Evolutionary conservation across 345 rosid genomes (phyloP), one percentile per base, ranked within the genome.

Genomic region (Laguncularia racemosa): DNA sequence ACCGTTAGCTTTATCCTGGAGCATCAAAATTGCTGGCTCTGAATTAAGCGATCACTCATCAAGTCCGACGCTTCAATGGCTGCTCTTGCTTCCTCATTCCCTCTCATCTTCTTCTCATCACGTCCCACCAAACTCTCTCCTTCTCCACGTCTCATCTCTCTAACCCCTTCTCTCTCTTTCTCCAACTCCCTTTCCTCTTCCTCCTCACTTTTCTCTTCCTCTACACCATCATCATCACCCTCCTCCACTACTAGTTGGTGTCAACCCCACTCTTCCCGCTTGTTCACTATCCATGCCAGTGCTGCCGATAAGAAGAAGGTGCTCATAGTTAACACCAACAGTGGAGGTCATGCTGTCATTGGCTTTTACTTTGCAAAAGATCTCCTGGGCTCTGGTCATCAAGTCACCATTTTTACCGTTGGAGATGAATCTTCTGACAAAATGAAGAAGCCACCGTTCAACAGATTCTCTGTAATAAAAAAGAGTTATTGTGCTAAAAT

Each of bases 371-470:
- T 89, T 44, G 96, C 96, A 11, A 86, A 81, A 65, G 85, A 92
- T 66, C 98, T 92, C 70, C 85, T 89, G 48, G 72, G 82, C 58
- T 74, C 80, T 16, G 96, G 98, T 49, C 95, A 84, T 59, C 57
- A 67, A 23, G 90, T 86, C 71, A 86, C 96, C 61, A 70, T 89
- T 65, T 21, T 86, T 65, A 89, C 97, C 16, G 89, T 92, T 16
- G 96, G 97, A 1, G 96, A 86, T 17, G 93, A 86, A 69, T 63
- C 73, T 38, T 86, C 99, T 26, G 95, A 86, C 55, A 84, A 86
- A 66, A 92, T 92, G 99, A 86, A 89, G 83, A 92, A 86, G 60
- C 85, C 97, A 64, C 96, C 99, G 0, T 92, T 92, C 70, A 81
- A 16, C 76, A 67, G 96, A 65, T 84, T 92, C 84, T 78, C 90